These are phyloP conservation scores for Chlorociboria aeruginascens DNA, from an alignment of 495 filamentous ascomycete species.

Conservation along the genomic window DNA sequence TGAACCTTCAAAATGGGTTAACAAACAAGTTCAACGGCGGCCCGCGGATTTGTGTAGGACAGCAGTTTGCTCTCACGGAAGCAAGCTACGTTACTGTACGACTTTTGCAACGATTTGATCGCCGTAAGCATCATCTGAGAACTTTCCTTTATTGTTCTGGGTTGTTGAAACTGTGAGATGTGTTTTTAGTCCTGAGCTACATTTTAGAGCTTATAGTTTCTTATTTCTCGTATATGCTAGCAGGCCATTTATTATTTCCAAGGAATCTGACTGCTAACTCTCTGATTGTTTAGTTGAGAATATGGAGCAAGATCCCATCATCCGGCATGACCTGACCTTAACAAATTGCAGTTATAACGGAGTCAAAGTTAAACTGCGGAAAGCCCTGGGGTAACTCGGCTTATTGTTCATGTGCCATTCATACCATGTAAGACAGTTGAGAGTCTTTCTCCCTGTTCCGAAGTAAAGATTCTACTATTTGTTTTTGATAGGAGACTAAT, in stretches of 20 bases:
- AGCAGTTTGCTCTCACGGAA: slow-evolving; percentile 47
- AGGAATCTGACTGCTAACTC: too few relatives aligned
- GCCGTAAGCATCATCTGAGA: neutral
- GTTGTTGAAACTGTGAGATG: too few relatives aligned
- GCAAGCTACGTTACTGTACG: slow-evolving; percentile 42
- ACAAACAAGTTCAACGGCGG: slow-evolving; percentile 40
- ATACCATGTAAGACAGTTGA: too few relatives aligned
- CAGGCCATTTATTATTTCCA: too few relatives aligned
- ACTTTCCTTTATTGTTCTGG: too few relatives aligned
- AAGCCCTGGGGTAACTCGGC: neutral
- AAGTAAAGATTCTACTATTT: too few relatives aligned
- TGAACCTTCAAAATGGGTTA: slow-evolving; percentile 35
- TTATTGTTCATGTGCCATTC: too few relatives aligned
- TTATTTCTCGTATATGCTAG: too few relatives aligned
- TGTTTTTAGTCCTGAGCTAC: too few relatives aligned
- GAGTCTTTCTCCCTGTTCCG: too few relatives aligned
- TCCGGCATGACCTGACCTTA: slow-evolving; percentile 11
- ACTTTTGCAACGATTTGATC: slow-evolving; percentile 51
- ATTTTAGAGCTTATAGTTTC: too few relatives aligned
- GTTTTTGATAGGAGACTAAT: too few relatives aligned
- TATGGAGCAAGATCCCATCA: slow-evolving; percentile 18
- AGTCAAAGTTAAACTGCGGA: slow-evolving; percentile 9
- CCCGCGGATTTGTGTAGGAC: slow-evolving; percentile 33
- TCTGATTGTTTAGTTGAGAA: slow-evolving; percentile 25
- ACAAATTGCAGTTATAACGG: slow-evolving; percentile 10